phyloP scores from a whole-genome alignment of 176 grass and related monocot species.

The Saccharum officinarum region DNA sequence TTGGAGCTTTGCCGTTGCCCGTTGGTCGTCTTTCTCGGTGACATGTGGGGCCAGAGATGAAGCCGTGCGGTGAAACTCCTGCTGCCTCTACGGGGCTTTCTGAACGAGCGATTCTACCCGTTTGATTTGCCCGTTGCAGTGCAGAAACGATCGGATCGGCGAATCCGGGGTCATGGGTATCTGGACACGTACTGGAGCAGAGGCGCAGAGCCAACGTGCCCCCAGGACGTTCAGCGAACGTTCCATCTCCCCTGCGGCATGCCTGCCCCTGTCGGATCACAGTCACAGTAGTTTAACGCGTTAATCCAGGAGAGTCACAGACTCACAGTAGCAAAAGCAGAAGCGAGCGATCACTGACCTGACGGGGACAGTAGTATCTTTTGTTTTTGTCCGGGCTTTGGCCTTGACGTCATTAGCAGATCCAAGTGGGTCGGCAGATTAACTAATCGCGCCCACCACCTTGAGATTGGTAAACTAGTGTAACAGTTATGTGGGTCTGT shows the following conservation, averaged over 20 bases:
- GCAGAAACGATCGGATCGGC: no score
- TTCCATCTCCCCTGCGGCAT: neutral
- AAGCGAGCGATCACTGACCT: neutral
- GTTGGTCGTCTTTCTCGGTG: neutral
- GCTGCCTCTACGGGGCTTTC: neutral
- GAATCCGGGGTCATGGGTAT: no score
- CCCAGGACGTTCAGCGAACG: neutral
- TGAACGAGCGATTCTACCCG: neutral
- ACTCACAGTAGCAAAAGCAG: no score
- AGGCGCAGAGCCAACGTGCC: neutral
- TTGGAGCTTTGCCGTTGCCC: neutral
- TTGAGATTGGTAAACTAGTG: conserved; percentile 29
- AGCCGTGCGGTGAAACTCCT: neutral
- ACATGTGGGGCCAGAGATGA: neutral
- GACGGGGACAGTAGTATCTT: neutral
- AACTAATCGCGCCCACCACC: neutral
- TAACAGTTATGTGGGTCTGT: neutral
- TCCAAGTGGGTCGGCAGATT: neutral
- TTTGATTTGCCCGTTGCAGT: neutral
- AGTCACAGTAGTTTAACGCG: neutral
- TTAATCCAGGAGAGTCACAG: no score
- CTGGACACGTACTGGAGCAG: no score
- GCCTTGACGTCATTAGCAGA: neutral
- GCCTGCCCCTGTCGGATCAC: neutral
- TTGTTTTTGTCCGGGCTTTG: neutral